Conservation (phyloP, 495 filamentous ascomycete species). For the Lichenothelia convexa region DNA sequence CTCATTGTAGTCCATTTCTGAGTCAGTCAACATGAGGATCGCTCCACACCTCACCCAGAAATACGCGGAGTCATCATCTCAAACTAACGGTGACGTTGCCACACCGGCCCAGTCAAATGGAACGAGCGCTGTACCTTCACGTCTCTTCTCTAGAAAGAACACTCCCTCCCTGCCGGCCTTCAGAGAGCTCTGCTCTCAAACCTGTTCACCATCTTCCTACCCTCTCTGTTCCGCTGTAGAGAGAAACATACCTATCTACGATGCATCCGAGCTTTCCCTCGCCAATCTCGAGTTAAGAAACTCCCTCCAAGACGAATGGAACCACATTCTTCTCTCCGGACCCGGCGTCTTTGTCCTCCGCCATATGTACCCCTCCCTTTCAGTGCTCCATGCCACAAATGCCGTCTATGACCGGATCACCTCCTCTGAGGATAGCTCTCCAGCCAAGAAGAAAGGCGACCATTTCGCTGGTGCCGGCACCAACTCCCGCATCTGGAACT, state of each 20-base stretch:
- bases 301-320: slow-evolving; percentile 34
- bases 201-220: slow-evolving; percentile 20
- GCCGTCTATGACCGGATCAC: slow-evolving; percentile 28
- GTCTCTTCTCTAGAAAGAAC: slow-evolving; percentile 9
- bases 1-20: no score
- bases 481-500: slow-evolving; percentile 40
- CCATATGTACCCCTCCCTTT: slow-evolving; percentile 22
- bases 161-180: slow-evolving; percentile 18
- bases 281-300: slow-evolving; percentile 8
- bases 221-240: slow-evolving; percentile 24
- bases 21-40: no score
- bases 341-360: slow-evolving; percentile 35
- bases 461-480: slow-evolving; percentile 31
- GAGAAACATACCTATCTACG: slow-evolving; percentile 35
- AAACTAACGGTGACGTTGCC: not conserved
- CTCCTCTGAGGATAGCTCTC: slow-evolving; percentile 16
- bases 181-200: slow-evolving; percentile 25
- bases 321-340: slow-evolving; percentile 32
- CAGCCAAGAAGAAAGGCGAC: slow-evolving; percentile 25
- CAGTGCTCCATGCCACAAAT: slow-evolving; percentile 23
- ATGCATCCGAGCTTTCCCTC: slow-evolving; percentile 18
- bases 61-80: no score
- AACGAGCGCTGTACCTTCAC: not conserved
- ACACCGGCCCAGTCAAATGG: no score
- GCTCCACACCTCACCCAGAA: no score